phyloP scores from a whole-genome alignment of 306 rosid species.

The Alnus glutinosa region DNA sequence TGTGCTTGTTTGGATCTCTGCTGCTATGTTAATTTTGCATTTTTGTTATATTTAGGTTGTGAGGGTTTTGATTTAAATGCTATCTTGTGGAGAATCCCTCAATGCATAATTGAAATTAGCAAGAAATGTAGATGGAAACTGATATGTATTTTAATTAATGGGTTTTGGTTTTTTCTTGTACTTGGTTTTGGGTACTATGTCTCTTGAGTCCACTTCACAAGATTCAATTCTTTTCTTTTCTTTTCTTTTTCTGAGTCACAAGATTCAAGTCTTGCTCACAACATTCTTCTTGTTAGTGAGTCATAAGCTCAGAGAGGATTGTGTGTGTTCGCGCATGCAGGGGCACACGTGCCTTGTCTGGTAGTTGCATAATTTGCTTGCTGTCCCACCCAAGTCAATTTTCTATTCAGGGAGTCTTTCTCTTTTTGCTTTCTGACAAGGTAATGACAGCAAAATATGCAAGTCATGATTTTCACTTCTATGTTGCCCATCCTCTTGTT shows the following conservation, averaged over 20 bases:
- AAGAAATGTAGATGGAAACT: background rate
- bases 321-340: background rate
- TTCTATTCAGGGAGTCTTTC: background rate
- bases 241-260: background rate
- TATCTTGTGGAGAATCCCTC: background rate
- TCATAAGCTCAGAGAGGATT: background rate
- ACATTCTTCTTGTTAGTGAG: background rate
- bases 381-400: background rate
- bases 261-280: background rate
- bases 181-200: background rate
- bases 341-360: background rate
- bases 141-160: background rate
- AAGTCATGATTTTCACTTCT: background rate
- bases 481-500: background rate
- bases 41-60: background rate
- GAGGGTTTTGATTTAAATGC: background rate
- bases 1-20: slow-evolving; percentile 2
- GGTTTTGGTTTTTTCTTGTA: background rate
- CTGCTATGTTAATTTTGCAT: background rate
- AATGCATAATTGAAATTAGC: background rate
- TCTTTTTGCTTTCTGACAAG: background rate
- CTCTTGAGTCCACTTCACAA: background rate
- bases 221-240: background rate
- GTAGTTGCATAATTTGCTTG: background rate
- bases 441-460: background rate